Evolutionary conservation across 805 yeast species (phyloP), one percentile per base, ranked within the genome.

Genomic region (Lipomyces anomalus): DNA sequence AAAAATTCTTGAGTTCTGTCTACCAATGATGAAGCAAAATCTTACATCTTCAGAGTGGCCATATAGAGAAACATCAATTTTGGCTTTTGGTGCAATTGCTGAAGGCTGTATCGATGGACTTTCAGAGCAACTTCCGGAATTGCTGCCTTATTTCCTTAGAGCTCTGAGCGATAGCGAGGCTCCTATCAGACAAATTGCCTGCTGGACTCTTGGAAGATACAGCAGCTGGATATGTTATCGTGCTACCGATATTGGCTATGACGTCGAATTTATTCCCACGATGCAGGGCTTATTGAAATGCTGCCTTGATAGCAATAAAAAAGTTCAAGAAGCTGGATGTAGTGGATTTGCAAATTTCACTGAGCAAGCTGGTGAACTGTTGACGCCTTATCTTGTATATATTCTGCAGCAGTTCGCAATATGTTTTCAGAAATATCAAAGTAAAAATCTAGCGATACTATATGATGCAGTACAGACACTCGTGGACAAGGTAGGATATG

Each of bases 311-410:
- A 73, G 70, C 42, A 87, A 86, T 68, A 88, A 89, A 61, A 84
- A 83, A 46, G 98, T 90, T n/a, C 98, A 92, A 67, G 90, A 88
- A 59, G 83, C 95, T 46, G 96, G 95, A 1, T 86, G 95, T 56
- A 78, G 88, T 30, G 84, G 96, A 7, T 74, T 90, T 36, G 82
- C 95, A 0, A 80, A 80, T 45, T 84, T 89, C 51, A 79, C 89
- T 34, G 97, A 89, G 58, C 76, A 73, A 47, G 74, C 92, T 20
- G 87, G 84, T 43, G 65, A 78, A 1, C 61, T 82, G 35, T 71
- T 89, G 40, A 74, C 72, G 22, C 80, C 81, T 18, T 77, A 82
- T 50, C 67, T 80, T 40, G 84, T 73, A 38, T 82, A 81, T 6
- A 69, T 92, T 47, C 68, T 90, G 52, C 72, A 72, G 36, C 88